Base-by-base conservation (phyloP, 2,329 filamentous ascomycete species). In the Neofusicoccum laricinum region DNA sequence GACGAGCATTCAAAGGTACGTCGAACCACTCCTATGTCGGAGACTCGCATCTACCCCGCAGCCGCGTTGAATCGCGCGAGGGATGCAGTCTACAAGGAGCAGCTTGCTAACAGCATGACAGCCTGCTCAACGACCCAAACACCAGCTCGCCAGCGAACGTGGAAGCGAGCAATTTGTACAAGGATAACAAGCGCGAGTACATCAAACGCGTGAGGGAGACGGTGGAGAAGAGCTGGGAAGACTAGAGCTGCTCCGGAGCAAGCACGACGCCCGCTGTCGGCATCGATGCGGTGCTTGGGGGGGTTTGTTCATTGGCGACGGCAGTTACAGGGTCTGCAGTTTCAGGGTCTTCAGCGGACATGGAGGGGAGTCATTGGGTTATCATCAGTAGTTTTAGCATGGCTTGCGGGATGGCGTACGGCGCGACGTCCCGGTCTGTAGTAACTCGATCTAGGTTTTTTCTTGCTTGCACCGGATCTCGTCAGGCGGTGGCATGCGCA, bases 181-280 rank as follows among this genome's bases (percentile, higher is more conserved):
- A 98, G 77, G 95, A 99, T 75, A 98, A 98, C 78, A 87, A 93
- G 67, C 93, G 93, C 77, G 95, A 99, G 75, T 99, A 99, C 75
- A 91, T 90, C 30, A 99, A 99, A 82, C 85, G 93, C 17, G 95
- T 99, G 48, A 85, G 93, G 53, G 95, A 98, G 82, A 97, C 94
- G 0, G 95, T 99, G 15, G 95, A 99, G 84, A 98, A 97, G 86
- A 98, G 94, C 81, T 99, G 95, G 95, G 95, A 98, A 68, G 94
- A 97, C 73, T 96, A 76, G 36, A n/a, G 14, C 5, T n/a, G 17
- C 25, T 7, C 4, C 25, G 25, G 25, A 30, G 25, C 25, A 30
- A 7, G 25, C 25, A 30, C 25, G 25, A 30, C 25, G 25, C 25
- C 25, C 7, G 25, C 25, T 6, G 25, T 30, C 7, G 25, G 25